Evolutionary conservation across 805 yeast species (phyloP).

Genomic region (Debaryomyces prosopidis): DNA sequence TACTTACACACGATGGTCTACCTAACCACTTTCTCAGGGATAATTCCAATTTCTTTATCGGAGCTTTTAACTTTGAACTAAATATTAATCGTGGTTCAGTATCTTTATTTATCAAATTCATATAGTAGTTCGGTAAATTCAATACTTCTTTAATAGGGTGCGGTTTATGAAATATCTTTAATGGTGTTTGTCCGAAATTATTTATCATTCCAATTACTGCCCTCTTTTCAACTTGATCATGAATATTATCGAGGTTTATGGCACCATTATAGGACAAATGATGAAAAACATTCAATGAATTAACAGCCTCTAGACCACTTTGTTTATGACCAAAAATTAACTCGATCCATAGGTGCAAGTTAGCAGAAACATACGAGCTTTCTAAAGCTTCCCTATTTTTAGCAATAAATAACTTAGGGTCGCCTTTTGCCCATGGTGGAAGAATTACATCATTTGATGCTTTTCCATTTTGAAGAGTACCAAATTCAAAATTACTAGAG

Average conservation of each 20-base stretch:
- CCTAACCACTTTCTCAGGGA: slow-evolving; percentile 55
- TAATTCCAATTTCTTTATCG: slow-evolving; percentile 47
- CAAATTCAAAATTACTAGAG: slow-evolving; percentile 67
- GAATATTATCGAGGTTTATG: slow-evolving; percentile 69
- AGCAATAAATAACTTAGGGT: slow-evolving; percentile 69
- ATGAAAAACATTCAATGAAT: slow-evolving; percentile 75
- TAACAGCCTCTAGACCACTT: slow-evolving; percentile 66
- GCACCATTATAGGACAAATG: slow-evolving; percentile 85
- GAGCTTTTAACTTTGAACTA: slow-evolving; percentile 41
- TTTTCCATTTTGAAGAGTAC: slow-evolving; percentile 64
- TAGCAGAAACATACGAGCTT: slow-evolving; percentile 74
- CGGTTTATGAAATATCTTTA: slow-evolving; percentile 65
- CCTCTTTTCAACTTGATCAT: slow-evolving; percentile 69
- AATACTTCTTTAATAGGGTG: slow-evolving; percentile 55
- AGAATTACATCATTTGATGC: slow-evolving; percentile 60
- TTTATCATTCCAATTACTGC: slow-evolving; percentile 85
- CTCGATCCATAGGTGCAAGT: slow-evolving; percentile 84
- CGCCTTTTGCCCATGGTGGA: slow-evolving; percentile 84
- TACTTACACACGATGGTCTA: slow-evolving; percentile 38
- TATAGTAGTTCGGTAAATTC: slow-evolving; percentile 36
- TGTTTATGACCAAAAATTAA: slow-evolving; percentile 81
- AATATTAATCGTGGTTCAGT: slow-evolving; percentile 40
- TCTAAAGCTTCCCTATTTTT: slow-evolving; percentile 84
- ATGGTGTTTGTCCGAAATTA: slow-evolving; percentile 90
- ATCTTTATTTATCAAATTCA: slow-evolving; percentile 28